Evolutionary conservation across 208 protist species (phyloP).

Genomic region (Trypanosoma theileri): DNA sequence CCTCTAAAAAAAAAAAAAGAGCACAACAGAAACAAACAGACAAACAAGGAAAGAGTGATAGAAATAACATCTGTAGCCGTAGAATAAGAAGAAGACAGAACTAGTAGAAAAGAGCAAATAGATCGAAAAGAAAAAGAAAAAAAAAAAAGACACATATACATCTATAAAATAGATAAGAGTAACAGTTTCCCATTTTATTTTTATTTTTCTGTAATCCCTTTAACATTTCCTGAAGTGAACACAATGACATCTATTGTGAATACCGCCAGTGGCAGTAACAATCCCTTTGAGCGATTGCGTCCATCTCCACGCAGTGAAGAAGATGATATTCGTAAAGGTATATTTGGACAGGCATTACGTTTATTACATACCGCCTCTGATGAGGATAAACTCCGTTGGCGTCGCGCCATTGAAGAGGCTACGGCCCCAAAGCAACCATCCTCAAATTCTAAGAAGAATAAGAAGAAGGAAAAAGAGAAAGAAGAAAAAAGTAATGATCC

Average conservation of each 20-base stretch:
- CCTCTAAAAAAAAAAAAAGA: conserved; percentile 6
- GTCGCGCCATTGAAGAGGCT: conserved; percentile 55
- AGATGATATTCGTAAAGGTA: conserved; percentile 86
- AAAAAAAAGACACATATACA: not conserved
- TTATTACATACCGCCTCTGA: conserved; percentile 36
- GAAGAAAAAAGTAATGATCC: conserved; percentile 4
- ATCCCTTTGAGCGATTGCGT: conserved; percentile 56
- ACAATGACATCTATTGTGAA: conserved; percentile 4
- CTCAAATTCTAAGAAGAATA: not conserved
- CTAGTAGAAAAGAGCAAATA: not conserved
- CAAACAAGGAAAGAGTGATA: not conserved
- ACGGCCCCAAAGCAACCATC: conserved; percentile 21
- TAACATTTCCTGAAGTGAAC: not conserved
- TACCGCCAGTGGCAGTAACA: not conserved
- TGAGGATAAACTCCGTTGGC: conserved; percentile 59
- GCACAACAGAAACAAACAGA: not conserved
- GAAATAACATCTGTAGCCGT: no score
- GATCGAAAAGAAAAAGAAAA: not conserved
- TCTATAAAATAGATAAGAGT: not conserved
- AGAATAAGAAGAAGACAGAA: not conserved
- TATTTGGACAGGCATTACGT: conserved; percentile 71
- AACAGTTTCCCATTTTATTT: not conserved
- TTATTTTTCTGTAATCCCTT: not conserved
- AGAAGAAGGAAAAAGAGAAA: not conserved
- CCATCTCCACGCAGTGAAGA: conserved; percentile 74